A percentile compares a stretch with the other conserved stretches of the same genome.
Conservation (phyloP, 1,284 basidiomycete genomes). For the Cryptococcus sp. region DNA sequence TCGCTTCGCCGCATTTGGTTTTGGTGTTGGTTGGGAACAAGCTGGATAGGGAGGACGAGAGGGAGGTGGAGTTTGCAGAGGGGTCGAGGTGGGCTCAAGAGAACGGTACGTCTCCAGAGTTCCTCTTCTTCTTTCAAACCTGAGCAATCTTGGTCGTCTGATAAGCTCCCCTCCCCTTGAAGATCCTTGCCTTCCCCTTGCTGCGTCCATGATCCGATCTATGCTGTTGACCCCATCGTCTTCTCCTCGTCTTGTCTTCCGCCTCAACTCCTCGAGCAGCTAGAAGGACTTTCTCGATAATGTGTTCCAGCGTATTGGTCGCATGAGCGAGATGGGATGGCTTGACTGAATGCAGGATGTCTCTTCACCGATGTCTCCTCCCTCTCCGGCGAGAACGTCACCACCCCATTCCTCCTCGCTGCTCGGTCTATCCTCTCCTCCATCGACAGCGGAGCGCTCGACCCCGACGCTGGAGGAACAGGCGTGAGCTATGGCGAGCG, state of each 20-base stretch:
- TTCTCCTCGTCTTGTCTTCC: no score
- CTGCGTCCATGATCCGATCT: no score
- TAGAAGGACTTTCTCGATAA: no score
- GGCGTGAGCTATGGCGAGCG: conserved; percentile 96
- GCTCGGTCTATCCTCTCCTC: conserved; percentile 86
- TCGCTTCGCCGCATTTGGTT: conserved; percentile 78
- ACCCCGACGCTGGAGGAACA: conserved; percentile 87
- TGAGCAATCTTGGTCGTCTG: no score
- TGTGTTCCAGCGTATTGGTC: no score
- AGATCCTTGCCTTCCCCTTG: no score
- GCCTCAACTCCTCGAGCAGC: no score
- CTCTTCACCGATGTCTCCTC: conserved; percentile 92
- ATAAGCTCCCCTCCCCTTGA: no score
- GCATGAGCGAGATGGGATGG: conserved; percentile 12
- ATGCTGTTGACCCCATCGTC: no score
- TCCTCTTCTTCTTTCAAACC: no score
- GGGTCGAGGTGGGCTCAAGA: conserved; percentile 91
- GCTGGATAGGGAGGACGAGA: conserved; percentile 84
- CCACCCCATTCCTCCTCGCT: conserved; percentile 85
- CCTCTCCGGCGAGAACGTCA: conserved; percentile 85
- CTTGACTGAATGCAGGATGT: conserved; percentile 55
- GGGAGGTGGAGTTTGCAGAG: conserved; percentile 91
- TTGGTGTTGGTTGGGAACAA: conserved; percentile 94
- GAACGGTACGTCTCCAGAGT: conserved; percentile 68
- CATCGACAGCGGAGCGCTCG: conserved; percentile 83